Conservation (phyloP, 305 asterid genomes). For the Vinca major region DNA sequence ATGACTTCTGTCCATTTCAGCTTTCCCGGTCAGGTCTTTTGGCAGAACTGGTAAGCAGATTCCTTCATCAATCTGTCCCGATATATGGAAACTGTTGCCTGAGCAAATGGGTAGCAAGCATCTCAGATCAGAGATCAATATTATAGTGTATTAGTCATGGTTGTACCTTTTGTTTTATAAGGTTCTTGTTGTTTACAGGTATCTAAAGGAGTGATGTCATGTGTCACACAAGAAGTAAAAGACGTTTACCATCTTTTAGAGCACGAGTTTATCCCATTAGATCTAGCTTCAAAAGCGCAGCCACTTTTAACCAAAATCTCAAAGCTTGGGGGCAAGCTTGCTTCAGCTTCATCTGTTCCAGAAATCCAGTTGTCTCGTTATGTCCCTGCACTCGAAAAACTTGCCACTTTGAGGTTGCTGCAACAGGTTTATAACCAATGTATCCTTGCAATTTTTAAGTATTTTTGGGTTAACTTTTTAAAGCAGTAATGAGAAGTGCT, state of each 20-base stretch:
- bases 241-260: constrained; percentile 74
- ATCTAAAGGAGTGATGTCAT: constrained; percentile 77
- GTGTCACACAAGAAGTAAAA: constrained; percentile 81
- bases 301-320: constrained; percentile 59
- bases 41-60: constrained; percentile 60
- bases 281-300: constrained; percentile 62
- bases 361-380: constrained; percentile 70
- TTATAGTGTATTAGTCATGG: neutral
- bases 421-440: constrained; percentile 46
- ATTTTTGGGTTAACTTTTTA: neutral
- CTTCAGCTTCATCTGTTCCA: constrained; percentile 77
- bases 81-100: neutral
- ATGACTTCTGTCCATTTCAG: constrained; percentile 40
- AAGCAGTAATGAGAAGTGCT: neutral
- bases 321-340: constrained; percentile 80
- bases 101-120: no score
- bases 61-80: neutral
- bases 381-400: constrained; percentile 68
- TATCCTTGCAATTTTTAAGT: neutral
- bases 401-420: constrained; percentile 72
- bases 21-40: constrained; percentile 76
- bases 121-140: neutral
- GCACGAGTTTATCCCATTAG: constrained; percentile 59
- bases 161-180: constrained; percentile 4
- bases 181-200: constrained; percentile 27